phyloP scores from a whole-genome alignment of 2,329 filamentous ascomycete genomes.

The Aureobasidium uvarum region DNA sequence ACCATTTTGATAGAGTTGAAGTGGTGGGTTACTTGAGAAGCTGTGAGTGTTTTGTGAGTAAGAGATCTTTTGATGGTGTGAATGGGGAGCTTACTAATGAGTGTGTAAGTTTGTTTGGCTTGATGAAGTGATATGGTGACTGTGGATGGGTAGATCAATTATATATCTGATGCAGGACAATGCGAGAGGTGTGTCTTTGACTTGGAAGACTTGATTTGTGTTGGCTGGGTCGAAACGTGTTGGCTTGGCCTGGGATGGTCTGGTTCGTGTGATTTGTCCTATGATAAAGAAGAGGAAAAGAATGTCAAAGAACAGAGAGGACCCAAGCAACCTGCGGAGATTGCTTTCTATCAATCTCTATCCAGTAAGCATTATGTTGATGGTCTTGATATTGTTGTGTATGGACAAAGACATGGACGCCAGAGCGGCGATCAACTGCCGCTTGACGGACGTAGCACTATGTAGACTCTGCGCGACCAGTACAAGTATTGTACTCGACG shows the following conservation, averaged over 20 bases:
- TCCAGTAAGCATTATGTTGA: not conserved
- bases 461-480: not conserved
- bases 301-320: not conserved
- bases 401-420: slow-evolving; percentile 5
- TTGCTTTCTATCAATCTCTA: slow-evolving; percentile 1
- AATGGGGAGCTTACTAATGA: not conserved
- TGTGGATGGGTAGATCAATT: not conserved
- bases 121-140: not conserved
- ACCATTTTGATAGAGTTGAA: not conserved
- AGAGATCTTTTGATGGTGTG: not conserved
- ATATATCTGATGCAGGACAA: not conserved
- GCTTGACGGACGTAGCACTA: not conserved
- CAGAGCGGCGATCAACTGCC: not conserved
- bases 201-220: not conserved
- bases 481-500: not conserved
- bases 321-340: not conserved
- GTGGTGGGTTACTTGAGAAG: slow-evolving; percentile 8
- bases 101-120: slow-evolving; percentile 11
- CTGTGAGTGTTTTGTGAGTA: not conserved
- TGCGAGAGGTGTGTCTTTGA: not conserved
- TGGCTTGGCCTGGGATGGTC: not conserved
- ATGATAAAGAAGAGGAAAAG: not conserved
- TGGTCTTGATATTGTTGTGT: slow-evolving; percentile 18
- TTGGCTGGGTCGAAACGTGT: not conserved
- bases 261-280: not conserved